Evolutionary conservation across 345 rosid genomes (phyloP), one percentile per base, ranked within the genome.

Genomic region (Physaria fendleri): DNA sequence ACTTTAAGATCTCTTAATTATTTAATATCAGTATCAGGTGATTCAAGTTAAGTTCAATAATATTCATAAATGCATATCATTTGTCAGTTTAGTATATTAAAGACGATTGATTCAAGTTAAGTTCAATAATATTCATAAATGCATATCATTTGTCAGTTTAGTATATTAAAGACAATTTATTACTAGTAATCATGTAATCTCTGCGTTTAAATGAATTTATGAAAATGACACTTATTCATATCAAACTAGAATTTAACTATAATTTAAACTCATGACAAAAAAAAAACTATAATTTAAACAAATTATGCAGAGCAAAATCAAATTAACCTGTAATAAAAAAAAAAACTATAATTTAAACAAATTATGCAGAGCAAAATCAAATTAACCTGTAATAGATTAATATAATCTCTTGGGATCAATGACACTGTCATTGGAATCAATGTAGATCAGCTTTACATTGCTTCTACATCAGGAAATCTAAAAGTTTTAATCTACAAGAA

Each of bases 391-490:
- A 45, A 54, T 43, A 13, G 16, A 10, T 27, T 45, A 46, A 21
- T 16, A 4, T 6, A 38, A 33, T 39, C 2, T 35, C 5, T 13
- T 46, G 30, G 56, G 38, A 69, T 29, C 21, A 46, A 46, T 55
- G 51, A 45, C 12, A 17, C 5, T 20, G 27, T 4, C 6, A 10
- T 1, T 8, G 34, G 1, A 8, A 30, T 30, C 11, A 52, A 51
- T 46, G 48, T 30, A 48, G 16, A 13, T 73, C 64, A 61, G 63
- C 49, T 75, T 75, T 46, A 66, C 45, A 2, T 57, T 80, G 79
- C 88, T 72, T 77, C 66, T 46, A 59, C 42, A 69, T 74, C 75
- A 74, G 90, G 88, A 56, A 79, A 80, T 72, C 66, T 39, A 74
- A 74, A 80, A 82, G 68, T 75, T 68, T 72, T 76, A 76, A 55